Evolutionary conservation across 371 early-diverging fungal genomes (phyloP).

Genomic region (Fennellomyces sp.): DNA sequence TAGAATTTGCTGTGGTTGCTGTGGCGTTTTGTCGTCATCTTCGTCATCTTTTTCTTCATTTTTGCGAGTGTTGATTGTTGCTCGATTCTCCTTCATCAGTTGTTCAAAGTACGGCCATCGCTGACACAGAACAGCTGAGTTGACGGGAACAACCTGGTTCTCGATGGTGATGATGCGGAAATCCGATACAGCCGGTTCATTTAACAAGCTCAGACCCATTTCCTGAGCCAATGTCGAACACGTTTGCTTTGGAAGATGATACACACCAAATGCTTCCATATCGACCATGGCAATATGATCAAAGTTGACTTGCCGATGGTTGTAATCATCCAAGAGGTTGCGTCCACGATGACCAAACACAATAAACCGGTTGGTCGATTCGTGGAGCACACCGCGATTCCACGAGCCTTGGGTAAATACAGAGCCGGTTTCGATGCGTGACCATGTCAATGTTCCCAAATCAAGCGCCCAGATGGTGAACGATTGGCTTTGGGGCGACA

Average conservation of each 20-base stretch:
- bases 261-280: slow-evolving; percentile 69
- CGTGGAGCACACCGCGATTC: slow-evolving; percentile 74
- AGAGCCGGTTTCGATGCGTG: slow-evolving; percentile 66
- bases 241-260: slow-evolving; percentile 46
- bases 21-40: background rate
- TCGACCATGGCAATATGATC: slow-evolving; percentile 68
- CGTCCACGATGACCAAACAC: slow-evolving; percentile 78
- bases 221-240: slow-evolving; percentile 53
- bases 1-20: slow-evolving; percentile 1
- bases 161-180: slow-evolving; percentile 62
- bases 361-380: slow-evolving; percentile 63
- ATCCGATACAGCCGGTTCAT: slow-evolving; percentile 63
- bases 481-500: slow-evolving; percentile 65
- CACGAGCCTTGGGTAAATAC: slow-evolving; percentile 72
- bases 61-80: slow-evolving; percentile 33
- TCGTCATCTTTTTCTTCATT: background rate
- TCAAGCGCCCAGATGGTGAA: slow-evolving; percentile 77
- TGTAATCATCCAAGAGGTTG: slow-evolving; percentile 74
- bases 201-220: slow-evolving; percentile 63
- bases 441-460: slow-evolving; percentile 62
- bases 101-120: slow-evolving; percentile 71
- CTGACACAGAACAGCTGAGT: slow-evolving; percentile 66
- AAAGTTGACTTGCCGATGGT: slow-evolving; percentile 73
- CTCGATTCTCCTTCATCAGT: slow-evolving; percentile 51
- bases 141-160: slow-evolving; percentile 59